A percentile compares a stretch with the other conserved stretches of the same genome.
These are phyloP conservation scores for Phytopythium delawarense DNA, from an alignment of 352 stramenopile genomes.

Conservation along the genomic window DNA sequence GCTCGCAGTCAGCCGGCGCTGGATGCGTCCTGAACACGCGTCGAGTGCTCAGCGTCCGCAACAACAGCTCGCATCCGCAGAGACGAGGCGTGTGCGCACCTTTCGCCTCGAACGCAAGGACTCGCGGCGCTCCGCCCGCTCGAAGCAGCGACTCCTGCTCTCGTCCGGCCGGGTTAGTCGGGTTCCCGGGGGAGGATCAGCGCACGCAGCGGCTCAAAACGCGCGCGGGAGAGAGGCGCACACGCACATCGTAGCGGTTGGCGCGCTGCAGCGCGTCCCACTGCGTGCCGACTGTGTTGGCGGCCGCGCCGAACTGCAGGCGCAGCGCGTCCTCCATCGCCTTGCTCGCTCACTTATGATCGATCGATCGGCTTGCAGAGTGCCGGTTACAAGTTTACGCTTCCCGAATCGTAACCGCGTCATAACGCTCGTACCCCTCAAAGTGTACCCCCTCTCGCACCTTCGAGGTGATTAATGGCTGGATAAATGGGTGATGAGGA, in stretches of 20 bases:
- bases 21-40: slow-evolving; percentile 27
- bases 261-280: slow-evolving; percentile 40
- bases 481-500: slow-evolving; percentile 18
- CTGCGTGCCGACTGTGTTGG: slow-evolving; percentile 64
- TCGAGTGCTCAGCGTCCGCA: too few relatives aligned
- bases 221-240: background rate
- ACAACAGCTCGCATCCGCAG: too few relatives aligned
- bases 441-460: background rate
- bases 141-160: slow-evolving; percentile 20
- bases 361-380: background rate
- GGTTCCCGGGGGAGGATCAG: background rate
- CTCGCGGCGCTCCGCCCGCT: slow-evolving; percentile 30
- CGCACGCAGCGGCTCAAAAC: background rate
- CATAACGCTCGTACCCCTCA: too few relatives aligned
- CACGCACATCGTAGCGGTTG: slow-evolving; percentile 34
- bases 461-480: background rate
- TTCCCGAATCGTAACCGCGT: too few relatives aligned
- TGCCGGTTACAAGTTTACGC: background rate
- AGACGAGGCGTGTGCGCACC: slow-evolving; percentile 14
- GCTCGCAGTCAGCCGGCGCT: slow-evolving; percentile 19
- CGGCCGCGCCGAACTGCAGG: slow-evolving; percentile 66
- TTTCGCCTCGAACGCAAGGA: slow-evolving; percentile 79
- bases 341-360: background rate
- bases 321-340: slow-evolving; percentile 50
- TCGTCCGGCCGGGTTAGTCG: background rate